Evolutionary conservation across 2,329 filamentous ascomycete species (phyloP).

Genomic region (Fusarium stilboides): DNA sequence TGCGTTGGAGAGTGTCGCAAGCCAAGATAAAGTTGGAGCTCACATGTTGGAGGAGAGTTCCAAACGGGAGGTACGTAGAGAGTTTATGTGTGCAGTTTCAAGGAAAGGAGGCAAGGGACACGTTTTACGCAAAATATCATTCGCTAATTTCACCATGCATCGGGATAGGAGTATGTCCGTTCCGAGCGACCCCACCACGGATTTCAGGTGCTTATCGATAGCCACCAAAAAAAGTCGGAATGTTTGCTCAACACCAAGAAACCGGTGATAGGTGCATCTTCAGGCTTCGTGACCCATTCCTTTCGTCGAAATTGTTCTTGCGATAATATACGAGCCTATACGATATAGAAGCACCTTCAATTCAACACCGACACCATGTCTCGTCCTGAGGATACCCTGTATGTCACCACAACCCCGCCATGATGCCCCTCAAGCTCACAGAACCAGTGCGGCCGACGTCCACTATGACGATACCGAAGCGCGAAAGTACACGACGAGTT

Average conservation of each 20-base stretch:
- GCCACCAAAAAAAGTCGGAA: conserved; percentile 50
- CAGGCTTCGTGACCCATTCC: conserved; percentile 7
- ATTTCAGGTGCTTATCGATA: conserved; percentile 47
- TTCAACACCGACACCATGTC: conserved; percentile 77
- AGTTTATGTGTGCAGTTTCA: conserved; percentile 19
- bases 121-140: conserved; percentile 46
- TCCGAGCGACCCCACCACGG: conserved; percentile 13
- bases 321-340: rapidly evolving
- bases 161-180: conserved; percentile 15
- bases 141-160: conserved; percentile 18
- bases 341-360: not conserved
- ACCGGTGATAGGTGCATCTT: conserved; percentile 23
- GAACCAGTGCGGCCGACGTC: conserved; percentile 86
- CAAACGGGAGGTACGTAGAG: conserved; percentile 20
- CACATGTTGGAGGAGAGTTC: conserved; percentile 44
- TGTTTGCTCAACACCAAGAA: conserved; percentile 35
- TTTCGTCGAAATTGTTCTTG: not conserved
- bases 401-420: conserved; percentile 54
- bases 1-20: conserved; percentile 28
- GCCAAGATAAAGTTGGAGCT: conserved; percentile 33
- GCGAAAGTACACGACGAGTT: conserved; percentile 96
- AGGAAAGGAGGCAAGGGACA: conserved; percentile 40
- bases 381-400: conserved; percentile 96
- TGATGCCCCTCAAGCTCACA: conserved; percentile 48
- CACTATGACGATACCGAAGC: conserved; percentile 98